Percentiles rank a stretch among this genome's conserved stretches.
These are phyloP conservation scores for Geosmithia morbida DNA, from an alignment of 2,329 filamentous ascomycete species.

Conservation along the genomic window DNA sequence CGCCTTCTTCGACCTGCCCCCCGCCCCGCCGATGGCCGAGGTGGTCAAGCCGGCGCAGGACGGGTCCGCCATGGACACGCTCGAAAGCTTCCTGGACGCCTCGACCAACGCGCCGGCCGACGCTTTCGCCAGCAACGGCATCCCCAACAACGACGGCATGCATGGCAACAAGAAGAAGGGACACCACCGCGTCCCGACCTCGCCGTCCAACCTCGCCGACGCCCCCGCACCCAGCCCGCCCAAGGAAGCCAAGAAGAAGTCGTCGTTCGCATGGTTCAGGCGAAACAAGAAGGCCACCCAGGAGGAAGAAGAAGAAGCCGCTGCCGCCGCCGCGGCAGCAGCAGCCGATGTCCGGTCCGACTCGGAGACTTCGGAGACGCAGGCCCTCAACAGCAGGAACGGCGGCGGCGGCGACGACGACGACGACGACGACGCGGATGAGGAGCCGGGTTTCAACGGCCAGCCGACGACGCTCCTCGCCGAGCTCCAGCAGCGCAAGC, in stretches of 20 bases:
- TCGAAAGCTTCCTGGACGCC: conserved; percentile 85
- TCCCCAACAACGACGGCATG: conserved; percentile 49
- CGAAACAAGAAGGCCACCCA: conserved; percentile 10
- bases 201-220: conserved; percentile 9
- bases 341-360: too few species aligned
- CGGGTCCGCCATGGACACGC: conserved; percentile 73
- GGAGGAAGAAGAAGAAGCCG: not conserved
- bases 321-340: conserved; percentile 3
- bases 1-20: conserved; percentile 68
- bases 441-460: conserved; percentile 43
- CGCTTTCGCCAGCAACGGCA: conserved; percentile 83
- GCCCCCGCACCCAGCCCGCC: conserved; percentile 2
- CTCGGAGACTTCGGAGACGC: not conserved
- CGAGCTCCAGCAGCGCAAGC: conserved; percentile 81
- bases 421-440: conserved; percentile 24
- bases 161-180: conserved; percentile 48
- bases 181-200: conserved; percentile 13
- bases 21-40: conserved; percentile 34
- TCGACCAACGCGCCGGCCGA: conserved; percentile 76
- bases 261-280: conserved; percentile 34
- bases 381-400: conserved; percentile 9
- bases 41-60: conserved; percentile 37
- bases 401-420: conserved; percentile 21
- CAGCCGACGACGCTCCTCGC: conserved; percentile 83
- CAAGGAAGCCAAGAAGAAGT: conserved; percentile 25